Evolutionary conservation across 257 asterid species (phyloP).

Genomic region (Henckelia pumila): DNA sequence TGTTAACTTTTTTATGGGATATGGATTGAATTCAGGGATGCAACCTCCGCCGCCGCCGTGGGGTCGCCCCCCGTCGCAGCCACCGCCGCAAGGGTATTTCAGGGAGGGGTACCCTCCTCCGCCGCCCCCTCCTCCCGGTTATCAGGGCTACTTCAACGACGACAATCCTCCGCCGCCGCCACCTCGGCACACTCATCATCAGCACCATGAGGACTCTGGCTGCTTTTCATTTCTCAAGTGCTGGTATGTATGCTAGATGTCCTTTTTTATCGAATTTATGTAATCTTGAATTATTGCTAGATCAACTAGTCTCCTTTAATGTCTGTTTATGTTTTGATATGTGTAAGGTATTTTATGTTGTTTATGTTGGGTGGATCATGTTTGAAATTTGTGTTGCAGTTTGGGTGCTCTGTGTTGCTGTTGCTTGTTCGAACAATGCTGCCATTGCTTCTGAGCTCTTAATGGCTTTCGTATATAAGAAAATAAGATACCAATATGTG

Average conservation of each 20-base stretch:
- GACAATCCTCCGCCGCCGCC: slow-evolving; percentile 39
- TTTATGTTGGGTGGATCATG: no score
- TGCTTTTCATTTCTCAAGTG: slow-evolving; percentile 32
- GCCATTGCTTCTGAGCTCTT: slow-evolving; percentile 30
- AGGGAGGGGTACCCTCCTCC: slow-evolving; percentile 31
- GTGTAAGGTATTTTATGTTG: no score
- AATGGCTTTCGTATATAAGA: background rate
- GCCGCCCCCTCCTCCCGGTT: slow-evolving; percentile 26
- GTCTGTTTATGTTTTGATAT: no score
- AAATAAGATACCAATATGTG: no score
- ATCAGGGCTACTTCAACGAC: slow-evolving; percentile 40
- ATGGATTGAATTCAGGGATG: slow-evolving; percentile 22
- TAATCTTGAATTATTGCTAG: no score
- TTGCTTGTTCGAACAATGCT: slow-evolving; percentile 33
- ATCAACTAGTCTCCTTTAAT: background rate
- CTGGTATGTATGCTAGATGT: slow-evolving; percentile 36
- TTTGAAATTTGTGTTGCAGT: slow-evolving; percentile 23
- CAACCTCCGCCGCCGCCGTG: slow-evolving; percentile 26
- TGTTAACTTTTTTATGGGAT: background rate
- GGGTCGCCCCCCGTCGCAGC: slow-evolving; percentile 24
- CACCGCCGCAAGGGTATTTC: slow-evolving; percentile 33
- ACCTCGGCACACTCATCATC: slow-evolving; percentile 29
- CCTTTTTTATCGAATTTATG: no score
- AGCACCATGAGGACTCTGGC: slow-evolving; percentile 15
- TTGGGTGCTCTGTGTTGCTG: slow-evolving; percentile 39